Conservation (phyloP, 495 filamentous ascomycete genomes). For the Daldinia childiae region DNA sequence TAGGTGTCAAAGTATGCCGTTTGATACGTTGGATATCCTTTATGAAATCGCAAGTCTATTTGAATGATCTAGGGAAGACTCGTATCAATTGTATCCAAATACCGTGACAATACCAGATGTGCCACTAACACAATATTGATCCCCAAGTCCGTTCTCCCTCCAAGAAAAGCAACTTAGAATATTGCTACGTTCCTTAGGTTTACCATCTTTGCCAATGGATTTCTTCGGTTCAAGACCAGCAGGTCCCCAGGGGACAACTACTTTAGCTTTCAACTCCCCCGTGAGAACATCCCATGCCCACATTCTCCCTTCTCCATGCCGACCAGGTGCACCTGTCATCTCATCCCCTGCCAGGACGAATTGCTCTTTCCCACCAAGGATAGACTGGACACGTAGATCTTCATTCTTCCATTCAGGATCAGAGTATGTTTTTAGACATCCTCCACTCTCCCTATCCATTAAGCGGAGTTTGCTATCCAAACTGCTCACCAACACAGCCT, state of each 20-base stretch:
- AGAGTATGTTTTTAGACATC: conserved; percentile 75
- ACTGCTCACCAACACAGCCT: conserved; percentile 75
- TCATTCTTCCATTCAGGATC: conserved; percentile 69
- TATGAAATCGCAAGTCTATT: conserved; percentile 7
- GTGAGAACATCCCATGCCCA: conserved; percentile 92
- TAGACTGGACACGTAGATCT: conserved; percentile 75
- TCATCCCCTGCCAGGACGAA: conserved; percentile 88
- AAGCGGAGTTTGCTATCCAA: conserved; percentile 81
- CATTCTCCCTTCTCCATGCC: conserved; percentile 65
- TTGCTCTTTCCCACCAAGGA: conserved; percentile 76
- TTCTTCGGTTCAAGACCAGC: conserved; percentile 61
- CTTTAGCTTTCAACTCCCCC: conserved; percentile 69
- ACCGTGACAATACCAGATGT: conserved; percentile 65
- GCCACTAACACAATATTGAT: conserved; percentile 65
- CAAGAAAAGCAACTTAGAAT: conserved; percentile 73
- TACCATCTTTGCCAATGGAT: conserved; percentile 60
- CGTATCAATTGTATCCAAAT: conserved; percentile 55
- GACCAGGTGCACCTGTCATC: conserved; percentile 50
- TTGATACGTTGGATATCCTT: conserved; percentile 17
- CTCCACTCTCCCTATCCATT: conserved; percentile 80
- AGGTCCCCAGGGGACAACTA: conserved; percentile 69
- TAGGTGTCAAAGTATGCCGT: conserved; percentile 18
- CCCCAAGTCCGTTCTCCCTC: conserved; percentile 71
- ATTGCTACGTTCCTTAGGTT: conserved; percentile 61
- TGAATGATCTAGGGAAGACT: not conserved